Evolutionary conservation across 306 rosid species (phyloP), one percentile per base, ranked within the genome.

Genomic region (Acacia confusa): DNA sequence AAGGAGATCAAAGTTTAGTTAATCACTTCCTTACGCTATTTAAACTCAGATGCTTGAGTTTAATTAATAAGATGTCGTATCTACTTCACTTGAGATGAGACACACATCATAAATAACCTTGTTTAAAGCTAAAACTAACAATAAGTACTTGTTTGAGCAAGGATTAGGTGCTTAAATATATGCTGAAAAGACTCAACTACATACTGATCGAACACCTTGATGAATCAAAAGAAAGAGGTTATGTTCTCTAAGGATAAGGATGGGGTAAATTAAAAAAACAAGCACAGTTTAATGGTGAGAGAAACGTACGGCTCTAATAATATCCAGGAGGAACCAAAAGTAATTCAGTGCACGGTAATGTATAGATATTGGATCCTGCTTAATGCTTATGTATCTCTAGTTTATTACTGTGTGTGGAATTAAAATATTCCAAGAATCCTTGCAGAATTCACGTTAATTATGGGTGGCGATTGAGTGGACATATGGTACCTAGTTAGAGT

Each of bases 181-280:
- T 52, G 84, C 80, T 84, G 90, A 84, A 81, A 84, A 63, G 90
- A 87, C 87, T 38, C 87, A 71, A 87, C 90, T 53, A 70, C 34
- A 0, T 30, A 30, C 61, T 7, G 50, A n/a, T n/a, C n/a, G n/a
- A 41, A 83, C 79, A 66, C n/a, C 52, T 66, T 67, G 27, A 40
- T 66, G 67, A 66, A 78, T 68, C 55, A 61, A 69, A 86, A 61
- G 81, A 83, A 83, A 74, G 44, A 77, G 83, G 75, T 87, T 84
- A 84, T 78, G 77, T 81, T 81, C 87, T 78, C 43, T 81, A 57
- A 40, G 66, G 87, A 87, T 78, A 81, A 81, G 83, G 80, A 81
- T 78, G 73, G 63, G 68, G 57, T 44, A 30, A 30, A n/a, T n/a
- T n/a, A n/a, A 74, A 70, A 58, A 11, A 58, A 0, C 2, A 24